Conservation (phyloP, 2,329 filamentous ascomycete species). For the Colletotrichum sidae region DNA sequence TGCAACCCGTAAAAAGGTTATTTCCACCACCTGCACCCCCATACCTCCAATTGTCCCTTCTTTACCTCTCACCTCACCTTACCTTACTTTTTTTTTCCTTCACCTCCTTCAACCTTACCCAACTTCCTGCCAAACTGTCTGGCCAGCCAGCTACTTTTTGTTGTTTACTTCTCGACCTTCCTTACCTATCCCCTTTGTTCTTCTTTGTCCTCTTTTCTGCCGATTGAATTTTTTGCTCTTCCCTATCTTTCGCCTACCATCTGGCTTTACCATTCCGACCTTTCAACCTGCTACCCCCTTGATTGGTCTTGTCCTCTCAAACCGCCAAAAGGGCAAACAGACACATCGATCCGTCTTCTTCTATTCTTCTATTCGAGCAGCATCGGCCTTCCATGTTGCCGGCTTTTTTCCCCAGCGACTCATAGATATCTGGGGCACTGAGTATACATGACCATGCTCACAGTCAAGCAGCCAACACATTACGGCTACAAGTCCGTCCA, state of each 20-base stretch:
- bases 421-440: slow-evolving; percentile 28
- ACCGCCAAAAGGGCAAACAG: background rate
- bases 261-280: too few relatives aligned
- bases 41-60: slow-evolving; percentile 21
- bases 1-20: slow-evolving; percentile 52
- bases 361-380: slow-evolving; percentile 10
- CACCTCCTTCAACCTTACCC: slow-evolving; percentile 22
- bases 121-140: slow-evolving; percentile 36
- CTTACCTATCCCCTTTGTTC: slow-evolving; percentile 35
- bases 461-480: slow-evolving; percentile 68
- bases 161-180: slow-evolving; percentile 40
- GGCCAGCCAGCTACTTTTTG: slow-evolving; percentile 38
- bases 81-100: slow-evolving; percentile 17
- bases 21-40: slow-evolving; percentile 44
- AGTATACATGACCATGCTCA: slow-evolving; percentile 66
- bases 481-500: slow-evolving; percentile 71
- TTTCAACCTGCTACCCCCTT: too few relatives aligned
- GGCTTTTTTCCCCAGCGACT: slow-evolving; percentile 11
- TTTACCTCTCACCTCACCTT: slow-evolving; percentile 26
- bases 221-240: slow-evolving; percentile 14
- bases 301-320: background rate
- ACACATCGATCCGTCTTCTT: background rate
- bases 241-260: background rate
- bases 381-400: slow-evolving; percentile 30
- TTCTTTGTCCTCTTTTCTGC: slow-evolving; percentile 18